Evolutionary conservation across 352 stramenopile genomes (phyloP).

Genomic region (Globisporangium nodosum): DNA sequence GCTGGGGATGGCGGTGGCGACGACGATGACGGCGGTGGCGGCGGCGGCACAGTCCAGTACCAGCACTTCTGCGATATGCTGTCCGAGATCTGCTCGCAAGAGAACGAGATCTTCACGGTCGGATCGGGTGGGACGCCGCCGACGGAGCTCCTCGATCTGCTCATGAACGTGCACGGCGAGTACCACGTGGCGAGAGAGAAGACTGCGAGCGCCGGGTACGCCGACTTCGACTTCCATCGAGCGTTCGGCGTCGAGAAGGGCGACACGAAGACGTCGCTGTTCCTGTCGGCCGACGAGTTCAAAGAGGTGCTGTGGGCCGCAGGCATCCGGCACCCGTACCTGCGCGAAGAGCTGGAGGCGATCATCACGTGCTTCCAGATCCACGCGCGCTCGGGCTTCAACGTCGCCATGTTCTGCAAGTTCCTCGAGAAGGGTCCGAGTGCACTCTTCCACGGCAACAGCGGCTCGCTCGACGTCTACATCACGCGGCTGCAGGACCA

Average conservation of each 20-base stretch:
- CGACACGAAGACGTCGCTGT: conserved; percentile 19
- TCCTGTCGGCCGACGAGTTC: conserved; percentile 52
- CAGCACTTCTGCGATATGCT: conserved; percentile 55
- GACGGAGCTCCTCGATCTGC: conserved; percentile 41
- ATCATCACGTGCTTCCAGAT: conserved; percentile 53
- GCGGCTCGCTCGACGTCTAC: conserved; percentile 42
- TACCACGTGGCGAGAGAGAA: conserved; percentile 25
- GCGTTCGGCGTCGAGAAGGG: conserved; percentile 40
- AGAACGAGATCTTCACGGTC: conserved; percentile 16
- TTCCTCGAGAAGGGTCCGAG: conserved; percentile 49
- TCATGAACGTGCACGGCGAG: conserved; percentile 40
- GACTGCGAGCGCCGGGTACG: conserved; percentile 18
- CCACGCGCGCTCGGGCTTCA: conserved; percentile 35
- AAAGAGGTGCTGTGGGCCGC: conserved; percentile 67
- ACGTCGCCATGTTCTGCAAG: conserved; percentile 40
- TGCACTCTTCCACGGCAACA: conserved; percentile 35
- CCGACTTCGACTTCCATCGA: conserved; percentile 36
- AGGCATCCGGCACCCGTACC: conserved; percentile 55
- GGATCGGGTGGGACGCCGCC: conserved; percentile 18
- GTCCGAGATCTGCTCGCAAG: conserved; percentile 34
- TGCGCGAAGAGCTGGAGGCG: conserved; percentile 57
- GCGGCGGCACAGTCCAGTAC: conserved; percentile 34
- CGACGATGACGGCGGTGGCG: conserved; percentile 7
- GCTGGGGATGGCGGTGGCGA: conserved; percentile 8
- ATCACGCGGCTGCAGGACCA: conserved; percentile 51